A percentile compares a stretch with the other conserved stretches of the same genome.
Evolutionary conservation across 305 asterid genomes (phyloP).

Genomic region (Withania somnifera): DNA sequence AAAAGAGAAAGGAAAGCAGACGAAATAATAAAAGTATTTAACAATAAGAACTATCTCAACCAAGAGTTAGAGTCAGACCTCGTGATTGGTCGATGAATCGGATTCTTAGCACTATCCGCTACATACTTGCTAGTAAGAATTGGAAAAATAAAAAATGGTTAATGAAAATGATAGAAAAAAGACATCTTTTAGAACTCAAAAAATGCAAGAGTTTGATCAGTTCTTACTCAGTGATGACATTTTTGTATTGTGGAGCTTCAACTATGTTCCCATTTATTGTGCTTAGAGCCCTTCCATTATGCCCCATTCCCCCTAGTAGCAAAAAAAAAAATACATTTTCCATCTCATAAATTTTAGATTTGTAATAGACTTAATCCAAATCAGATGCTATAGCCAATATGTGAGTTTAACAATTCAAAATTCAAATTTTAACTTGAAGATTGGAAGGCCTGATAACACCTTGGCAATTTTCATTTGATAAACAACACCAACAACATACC

Average conservation of each 20-base stretch:
- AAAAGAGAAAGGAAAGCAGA: not conserved
- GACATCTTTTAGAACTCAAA: not conserved
- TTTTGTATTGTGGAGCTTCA: slow-evolving; percentile 38
- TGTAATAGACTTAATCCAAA: not conserved
- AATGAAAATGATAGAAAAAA: not conserved
- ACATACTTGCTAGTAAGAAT: slow-evolving; percentile 27
- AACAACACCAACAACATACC: no score
- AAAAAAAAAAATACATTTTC: not conserved
- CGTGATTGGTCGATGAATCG: slow-evolving; percentile 54
- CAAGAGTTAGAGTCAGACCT: slow-evolving; percentile 30
- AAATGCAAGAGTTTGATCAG: slow-evolving; percentile 6
- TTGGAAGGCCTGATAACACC: slow-evolving; percentile 41
- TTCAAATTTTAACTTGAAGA: slow-evolving; percentile 39
- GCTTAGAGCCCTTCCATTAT: slow-evolving; percentile 64
- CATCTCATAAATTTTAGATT: not conserved
- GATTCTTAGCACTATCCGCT: slow-evolving; percentile 9
- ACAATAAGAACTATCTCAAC: not conserved
- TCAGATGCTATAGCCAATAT: not conserved
- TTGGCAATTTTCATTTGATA: slow-evolving; percentile 51
- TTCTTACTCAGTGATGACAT: slow-evolving; percentile 30
- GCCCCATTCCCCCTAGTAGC: slow-evolving; percentile 29
- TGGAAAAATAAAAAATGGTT: not conserved
- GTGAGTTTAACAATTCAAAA: not conserved
- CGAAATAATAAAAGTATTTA: not conserved
- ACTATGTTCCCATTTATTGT: slow-evolving; percentile 50